These are phyloP conservation scores for Kwoniella newhampshirensis DNA, from an alignment of 768 basidiomycete species.

Conservation along the genomic window DNA sequence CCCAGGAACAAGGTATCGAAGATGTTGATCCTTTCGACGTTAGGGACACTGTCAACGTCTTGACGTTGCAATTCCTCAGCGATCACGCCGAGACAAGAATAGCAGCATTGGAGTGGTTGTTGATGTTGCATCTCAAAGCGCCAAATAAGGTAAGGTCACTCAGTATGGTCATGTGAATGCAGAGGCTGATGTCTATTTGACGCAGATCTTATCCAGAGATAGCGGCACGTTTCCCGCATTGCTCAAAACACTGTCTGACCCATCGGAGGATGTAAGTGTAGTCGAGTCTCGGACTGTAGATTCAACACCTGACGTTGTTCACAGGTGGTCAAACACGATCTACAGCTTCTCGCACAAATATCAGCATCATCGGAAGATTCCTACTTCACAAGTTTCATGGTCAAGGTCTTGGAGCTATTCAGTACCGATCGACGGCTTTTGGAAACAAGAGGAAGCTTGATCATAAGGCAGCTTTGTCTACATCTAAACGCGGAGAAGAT, in stretches of 20 bases:
- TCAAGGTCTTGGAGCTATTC: conserved; percentile 88
- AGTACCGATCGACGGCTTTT: conserved; percentile 87
- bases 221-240: conserved; percentile 95
- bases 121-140: conserved; percentile 97
- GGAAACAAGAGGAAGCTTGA: conserved; percentile 88
- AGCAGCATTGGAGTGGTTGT: conserved; percentile 92
- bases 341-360: conserved; percentile 94
- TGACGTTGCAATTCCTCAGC: conserved; percentile 90
- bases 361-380: conserved; percentile 92
- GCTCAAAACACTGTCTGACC: conserved; percentile 91
- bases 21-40: conserved; percentile 83
- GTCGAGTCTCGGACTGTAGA: background rate
- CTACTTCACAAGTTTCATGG: conserved; percentile 95
- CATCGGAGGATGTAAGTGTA: conserved; percentile 82
- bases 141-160: conserved; percentile 73
- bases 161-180: conserved; percentile 7
- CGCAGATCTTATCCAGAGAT: conserved; percentile 87
- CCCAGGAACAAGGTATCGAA: conserved; percentile 12
- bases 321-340: conserved; percentile 90
- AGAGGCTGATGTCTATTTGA: background rate
- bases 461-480: conserved; percentile 89
- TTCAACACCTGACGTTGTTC: background rate
- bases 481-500: conserved; percentile 94
- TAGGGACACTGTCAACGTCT: conserved; percentile 82
- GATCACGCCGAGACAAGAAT: conserved; percentile 96